Base-by-base conservation (phyloP, 306 rosid species). In the Cyclanthera cordifolia region DNA sequence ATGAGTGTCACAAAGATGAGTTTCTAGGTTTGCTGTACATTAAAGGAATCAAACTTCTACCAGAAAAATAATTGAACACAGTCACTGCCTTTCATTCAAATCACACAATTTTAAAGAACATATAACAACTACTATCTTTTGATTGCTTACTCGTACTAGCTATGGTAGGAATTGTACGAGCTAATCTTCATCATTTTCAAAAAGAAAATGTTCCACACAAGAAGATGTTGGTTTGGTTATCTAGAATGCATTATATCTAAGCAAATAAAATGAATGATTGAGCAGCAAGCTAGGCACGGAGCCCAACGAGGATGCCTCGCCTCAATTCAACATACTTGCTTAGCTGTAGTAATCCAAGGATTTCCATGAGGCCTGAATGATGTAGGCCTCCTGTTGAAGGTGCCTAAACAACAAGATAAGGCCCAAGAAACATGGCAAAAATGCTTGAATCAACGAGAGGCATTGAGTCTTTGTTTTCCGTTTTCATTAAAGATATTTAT, bases 81-180 rank as follows among this genome's bases (percentile, higher is more conserved):
- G 13, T 64, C 13, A 4, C 12, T 20, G 23, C 16, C 8, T 14
- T 65, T 5, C 41, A 25, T 54, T 25, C 15, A 15, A 46, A 23
- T 43, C n/a, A 64, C 41, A 53, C 34, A 65, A 46, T 43, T 21
- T 43, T 15, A 53, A 15, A 63, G 69, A 63, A 41, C 69, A 23
- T 24, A 24, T 13, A 41, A 21, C 16, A 64, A 43, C 10, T 13
- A 43, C 27, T 63, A 5, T 63, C 53, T 21, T 41, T 64, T 64
- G 19, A 43, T 64, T 39, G 27, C 32, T 39, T 19, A 20, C 51
- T 11, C 69, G 19, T 34, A 51, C 17, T 9, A 39, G 11, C 32
- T 20, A 19, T 64, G 52, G 2, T 41, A 21, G 25, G 70, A 65
- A 45, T 23, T 45, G 21, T 65, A 45, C 15, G 2, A 45, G 41